phyloP scores from a whole-genome alignment of 2,329 filamentous ascomycete species.

The Blastomyces parvus region DNA sequence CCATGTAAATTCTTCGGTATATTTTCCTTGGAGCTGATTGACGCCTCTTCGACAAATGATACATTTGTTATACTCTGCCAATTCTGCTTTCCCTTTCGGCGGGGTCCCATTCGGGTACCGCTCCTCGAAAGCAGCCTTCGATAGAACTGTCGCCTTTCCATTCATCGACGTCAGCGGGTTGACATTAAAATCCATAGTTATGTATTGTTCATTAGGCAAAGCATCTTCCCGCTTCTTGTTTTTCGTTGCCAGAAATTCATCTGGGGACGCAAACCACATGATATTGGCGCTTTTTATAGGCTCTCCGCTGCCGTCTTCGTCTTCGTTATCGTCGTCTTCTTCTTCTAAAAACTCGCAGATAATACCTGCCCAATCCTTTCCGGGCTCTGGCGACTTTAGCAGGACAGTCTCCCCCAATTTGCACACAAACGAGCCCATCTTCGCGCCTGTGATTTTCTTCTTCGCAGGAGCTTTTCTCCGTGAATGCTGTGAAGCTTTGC shows the following conservation, averaged over 20 bases:
- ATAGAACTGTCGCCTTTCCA: constrained; percentile 74
- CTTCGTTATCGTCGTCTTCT: constrained; percentile 60
- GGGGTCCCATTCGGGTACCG: constrained; percentile 67
- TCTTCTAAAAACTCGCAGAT: constrained; percentile 72
- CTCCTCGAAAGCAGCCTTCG: constrained; percentile 55
- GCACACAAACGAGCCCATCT: constrained; percentile 73
- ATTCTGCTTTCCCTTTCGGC: constrained; percentile 49
- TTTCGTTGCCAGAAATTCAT: constrained; percentile 77
- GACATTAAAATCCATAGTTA: constrained; percentile 75
- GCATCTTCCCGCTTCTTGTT: constrained; percentile 74
- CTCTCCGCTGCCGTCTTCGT: constrained; percentile 49
- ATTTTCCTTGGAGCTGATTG: constrained; percentile 77
- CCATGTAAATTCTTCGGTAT: constrained; percentile 89
- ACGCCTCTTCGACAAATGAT: constrained; percentile 87
- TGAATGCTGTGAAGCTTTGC: constrained; percentile 16
- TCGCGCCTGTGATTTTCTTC: constrained; percentile 63
- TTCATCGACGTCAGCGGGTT: constrained; percentile 86
- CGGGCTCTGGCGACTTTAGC: constrained; percentile 75
- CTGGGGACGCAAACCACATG: constrained; percentile 83
- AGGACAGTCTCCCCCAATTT: constrained; percentile 73
- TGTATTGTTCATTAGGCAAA: constrained; percentile 80
- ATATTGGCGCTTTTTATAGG: constrained; percentile 67
- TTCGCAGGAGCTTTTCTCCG: constrained; percentile 22
- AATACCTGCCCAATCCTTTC: constrained; percentile 87
- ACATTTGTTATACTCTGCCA: constrained; percentile 69